Conservation (phyloP, 2,329 filamentous ascomycete species). For the Clarireedia paspali region DNA sequence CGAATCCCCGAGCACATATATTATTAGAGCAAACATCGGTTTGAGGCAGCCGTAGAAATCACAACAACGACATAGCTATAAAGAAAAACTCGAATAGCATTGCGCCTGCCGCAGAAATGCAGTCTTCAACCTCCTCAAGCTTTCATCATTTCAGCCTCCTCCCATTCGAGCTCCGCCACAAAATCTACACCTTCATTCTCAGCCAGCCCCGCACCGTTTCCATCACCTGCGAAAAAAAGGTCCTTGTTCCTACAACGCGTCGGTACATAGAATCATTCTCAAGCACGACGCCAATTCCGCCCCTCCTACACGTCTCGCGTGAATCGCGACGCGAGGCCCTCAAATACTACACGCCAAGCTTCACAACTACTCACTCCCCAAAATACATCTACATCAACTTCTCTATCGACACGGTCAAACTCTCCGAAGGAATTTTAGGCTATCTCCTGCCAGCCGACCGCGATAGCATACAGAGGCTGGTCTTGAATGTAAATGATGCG, state of each 20-base stretch:
- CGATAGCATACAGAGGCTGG: slow-evolving; percentile 13
- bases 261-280: slow-evolving; percentile 13
- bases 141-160: slow-evolving; percentile 24
- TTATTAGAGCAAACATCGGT: too few relatives aligned
- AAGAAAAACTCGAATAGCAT: too few relatives aligned
- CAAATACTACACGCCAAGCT: slow-evolving; percentile 12
- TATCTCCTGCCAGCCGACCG: slow-evolving; percentile 16
- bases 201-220: slow-evolving; percentile 14
- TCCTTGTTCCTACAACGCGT: background rate
- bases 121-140: slow-evolving; percentile 3
- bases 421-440: slow-evolving; percentile 15
- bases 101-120: background rate
- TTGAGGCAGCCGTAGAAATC: too few relatives aligned
- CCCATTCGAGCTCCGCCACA: slow-evolving; percentile 24
- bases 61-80: too few relatives aligned
- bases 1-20: too few relatives aligned
- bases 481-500: slow-evolving; percentile 19
- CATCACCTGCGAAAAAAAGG: slow-evolving; percentile 16
- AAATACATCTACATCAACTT: slow-evolving; percentile 19
- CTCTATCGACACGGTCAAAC: slow-evolving; percentile 15
- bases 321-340: slow-evolving; percentile 27
- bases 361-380: slow-evolving; percentile 9
- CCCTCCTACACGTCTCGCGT: slow-evolving; percentile 23
- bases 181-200: slow-evolving; percentile 21
- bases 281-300: slow-evolving; percentile 20